Conservation (phyloP, 441 rosid species). For the Manihot esculenta region DNA sequence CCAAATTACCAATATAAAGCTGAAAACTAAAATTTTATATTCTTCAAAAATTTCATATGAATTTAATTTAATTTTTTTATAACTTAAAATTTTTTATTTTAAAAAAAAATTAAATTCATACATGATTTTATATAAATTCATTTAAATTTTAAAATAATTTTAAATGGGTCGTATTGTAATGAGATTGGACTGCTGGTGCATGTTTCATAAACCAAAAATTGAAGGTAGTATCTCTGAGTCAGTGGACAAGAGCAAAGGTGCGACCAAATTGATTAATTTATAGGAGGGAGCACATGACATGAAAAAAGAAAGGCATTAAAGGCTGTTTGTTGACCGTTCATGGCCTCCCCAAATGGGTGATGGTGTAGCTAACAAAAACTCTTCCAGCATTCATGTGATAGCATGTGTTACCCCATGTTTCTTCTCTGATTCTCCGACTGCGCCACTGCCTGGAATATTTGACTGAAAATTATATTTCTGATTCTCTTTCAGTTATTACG, state of each 20-base stretch:
- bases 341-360: background rate
- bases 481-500: constrained; percentile 11
- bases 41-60: too few species aligned
- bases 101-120: too few species aligned
- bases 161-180: too few species aligned
- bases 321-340: constrained; percentile 22
- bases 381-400: constrained; percentile 51
- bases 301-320: constrained; percentile 1
- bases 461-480: constrained; percentile 10
- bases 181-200: background rate
- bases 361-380: background rate
- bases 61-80: too few species aligned
- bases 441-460: constrained; percentile 38
- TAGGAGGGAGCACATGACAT: constrained; percentile 23
- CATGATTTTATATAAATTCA: too few species aligned
- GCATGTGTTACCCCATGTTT: constrained; percentile 15
- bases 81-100: too few species aligned
- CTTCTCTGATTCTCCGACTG: constrained; percentile 1
- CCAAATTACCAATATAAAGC: too few species aligned
- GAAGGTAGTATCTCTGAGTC: background rate
- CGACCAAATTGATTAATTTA: background rate
- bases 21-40: too few species aligned
- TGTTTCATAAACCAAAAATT: background rate
- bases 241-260: too few species aligned
- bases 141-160: too few species aligned